Conservation (phyloP, 129 eudicot species). For the Smallanthus sonchifolius region DNA sequence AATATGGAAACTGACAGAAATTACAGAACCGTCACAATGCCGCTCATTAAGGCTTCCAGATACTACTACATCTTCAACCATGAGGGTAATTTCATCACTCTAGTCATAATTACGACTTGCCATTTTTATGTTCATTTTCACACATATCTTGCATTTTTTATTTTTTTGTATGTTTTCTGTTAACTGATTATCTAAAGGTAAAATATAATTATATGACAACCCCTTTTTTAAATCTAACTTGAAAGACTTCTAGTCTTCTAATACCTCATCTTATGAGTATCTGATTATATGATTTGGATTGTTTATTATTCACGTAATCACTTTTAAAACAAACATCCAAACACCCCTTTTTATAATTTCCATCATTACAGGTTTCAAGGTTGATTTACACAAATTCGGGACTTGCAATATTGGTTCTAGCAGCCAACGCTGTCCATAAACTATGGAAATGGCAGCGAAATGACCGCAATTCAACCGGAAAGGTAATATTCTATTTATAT, state of each 20-base stretch:
- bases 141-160: too few relatives aligned
- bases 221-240: neutral
- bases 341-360: neutral
- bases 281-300: too few relatives aligned
- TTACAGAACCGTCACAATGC: conserved; percentile 68
- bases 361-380: conserved; percentile 50
- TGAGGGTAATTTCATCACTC: conserved; percentile 43
- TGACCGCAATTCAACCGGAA: conserved; percentile 54
- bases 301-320: too few relatives aligned
- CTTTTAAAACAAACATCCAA: neutral
- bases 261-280: too few relatives aligned
- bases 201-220: neutral
- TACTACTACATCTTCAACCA: conserved; percentile 41
- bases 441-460: conserved; percentile 80
- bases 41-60: conserved; percentile 81
- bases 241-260: neutral
- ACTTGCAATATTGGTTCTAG: conserved; percentile 68
- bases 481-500: conserved; percentile 30
- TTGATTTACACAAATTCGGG: conserved; percentile 81
- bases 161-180: neutral
- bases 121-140: too few relatives aligned
- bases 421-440: conserved; percentile 81
- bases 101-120: neutral
- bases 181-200: neutral
- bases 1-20: conserved; percentile 69